Evolutionary conservation across 2,329 filamentous ascomycete genomes (phyloP).

Genomic region (Penicillium sp.): DNA sequence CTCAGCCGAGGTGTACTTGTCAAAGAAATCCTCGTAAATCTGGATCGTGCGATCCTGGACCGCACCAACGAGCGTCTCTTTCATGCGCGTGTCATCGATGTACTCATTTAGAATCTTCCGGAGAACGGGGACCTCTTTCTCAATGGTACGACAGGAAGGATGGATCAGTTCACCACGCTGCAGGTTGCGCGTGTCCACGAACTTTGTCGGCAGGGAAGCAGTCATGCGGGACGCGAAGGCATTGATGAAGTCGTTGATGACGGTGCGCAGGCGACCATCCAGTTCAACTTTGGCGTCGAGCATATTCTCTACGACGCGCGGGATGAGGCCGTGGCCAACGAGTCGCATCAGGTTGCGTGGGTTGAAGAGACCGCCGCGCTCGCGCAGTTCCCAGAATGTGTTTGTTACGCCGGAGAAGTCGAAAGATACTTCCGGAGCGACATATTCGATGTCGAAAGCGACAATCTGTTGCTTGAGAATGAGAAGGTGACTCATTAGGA

Average conservation of each 20-base stretch:
- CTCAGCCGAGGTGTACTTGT: slow-evolving; percentile 47
- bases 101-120: slow-evolving; percentile 60
- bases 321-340: slow-evolving; percentile 57
- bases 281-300: slow-evolving; percentile 67
- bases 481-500: slow-evolving; percentile 91
- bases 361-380: slow-evolving; percentile 64
- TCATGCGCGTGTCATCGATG: slow-evolving; percentile 62
- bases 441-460: slow-evolving; percentile 85
- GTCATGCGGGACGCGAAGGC: slow-evolving; percentile 58
- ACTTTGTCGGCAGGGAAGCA: slow-evolving; percentile 42
- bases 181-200: slow-evolving; percentile 38
- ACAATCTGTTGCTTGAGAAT: slow-evolving; percentile 95
- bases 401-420: slow-evolving; percentile 64
- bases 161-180: slow-evolving; percentile 43
- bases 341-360: slow-evolving; percentile 60
- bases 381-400: slow-evolving; percentile 66
- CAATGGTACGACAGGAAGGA: slow-evolving; percentile 54
- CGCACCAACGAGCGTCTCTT: slow-evolving; percentile 64
- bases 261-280: slow-evolving; percentile 59
- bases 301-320: slow-evolving; percentile 68
- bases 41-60: slow-evolving; percentile 63
- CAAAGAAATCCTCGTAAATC: slow-evolving; percentile 64
- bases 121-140: slow-evolving; percentile 57
- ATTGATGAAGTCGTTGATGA: slow-evolving; percentile 65
- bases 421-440: slow-evolving; percentile 62